Evolutionary conservation across 2,329 filamentous ascomycete genomes (phyloP), one percentile per base, ranked within the genome.

Genomic region (Hypoxylon sp.): DNA sequence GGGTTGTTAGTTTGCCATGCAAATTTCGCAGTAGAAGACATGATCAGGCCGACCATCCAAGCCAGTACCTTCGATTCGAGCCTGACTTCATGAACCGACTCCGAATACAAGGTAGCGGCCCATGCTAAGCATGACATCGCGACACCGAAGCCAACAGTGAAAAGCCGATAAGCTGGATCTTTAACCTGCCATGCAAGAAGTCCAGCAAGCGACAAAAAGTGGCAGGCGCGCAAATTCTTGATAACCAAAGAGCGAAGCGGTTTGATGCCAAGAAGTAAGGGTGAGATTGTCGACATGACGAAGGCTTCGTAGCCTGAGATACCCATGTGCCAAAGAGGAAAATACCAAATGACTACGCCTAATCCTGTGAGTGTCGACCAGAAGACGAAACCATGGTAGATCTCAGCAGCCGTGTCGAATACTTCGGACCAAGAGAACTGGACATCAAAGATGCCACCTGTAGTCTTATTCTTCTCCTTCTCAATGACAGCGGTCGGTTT

Each of bases 271-370:
- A 99, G 88, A 19, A 98, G 78, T 39, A 94, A 83, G 0, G 96
- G 96, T 3, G 94, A 92, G 54, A 95, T 79, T 2, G 93, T 95
- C 52, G 87, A 88, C 88, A 98, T 91, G 74, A 99, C 90, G 70
- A 97, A 85, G 45, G 90, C 91, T 80, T 99, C 96, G 76, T 96
- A 99, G 68, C 96, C 96, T 3, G 95, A 98, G 65, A 99, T 96
- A 27, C 96, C 96, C 96, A 99, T 99, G 78, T 97, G 89, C 96
- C 96, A 99, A 9, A 99, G 87, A 12, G 96, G 96, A 78, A 99
- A 99, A 79, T 96, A 99, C 96, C 96, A 99, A 46, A 99, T 91
- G 43, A 92, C 85, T 46, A 99, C 84, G 25, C 93, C 94, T 55
- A 99, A 84, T 65, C 93, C 93, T 63, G 96, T 99, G 70, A 97